Conservation (phyloP, 345 rosid genomes). For the Linum tenue region DNA sequence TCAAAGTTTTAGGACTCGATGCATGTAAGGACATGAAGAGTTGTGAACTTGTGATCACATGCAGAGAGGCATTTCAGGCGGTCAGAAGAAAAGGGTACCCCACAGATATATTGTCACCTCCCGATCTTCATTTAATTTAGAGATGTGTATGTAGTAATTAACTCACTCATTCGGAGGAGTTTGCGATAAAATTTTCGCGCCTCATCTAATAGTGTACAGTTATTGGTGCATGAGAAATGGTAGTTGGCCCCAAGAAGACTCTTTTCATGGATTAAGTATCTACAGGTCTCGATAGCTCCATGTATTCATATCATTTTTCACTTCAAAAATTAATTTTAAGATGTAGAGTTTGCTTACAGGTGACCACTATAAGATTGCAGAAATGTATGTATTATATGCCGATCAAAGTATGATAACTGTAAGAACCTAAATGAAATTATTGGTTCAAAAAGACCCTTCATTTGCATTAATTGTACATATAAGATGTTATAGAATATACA, state of each 20-base stretch:
- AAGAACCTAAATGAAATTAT: too few species aligned
- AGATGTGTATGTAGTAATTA: too few species aligned
- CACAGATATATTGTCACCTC: slow-evolving; percentile 40
- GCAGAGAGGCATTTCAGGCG: slow-evolving; percentile 95
- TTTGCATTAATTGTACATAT: too few species aligned
- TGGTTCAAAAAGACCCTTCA: too few species aligned
- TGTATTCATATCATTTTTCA: slow-evolving; percentile 7
- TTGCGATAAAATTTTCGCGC: background rate
- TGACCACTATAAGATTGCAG: too few species aligned
- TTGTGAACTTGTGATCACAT: slow-evolving; percentile 57
- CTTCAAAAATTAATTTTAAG: too few species aligned
- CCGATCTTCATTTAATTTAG: background rate
- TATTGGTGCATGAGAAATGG: slow-evolving; percentile 71
- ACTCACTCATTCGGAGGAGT: background rate
- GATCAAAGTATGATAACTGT: too few species aligned
- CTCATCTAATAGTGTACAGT: background rate
- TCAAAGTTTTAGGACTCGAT: slow-evolving; percentile 87
- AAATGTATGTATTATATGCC: too few species aligned
- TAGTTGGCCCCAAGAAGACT: slow-evolving; percentile 91
- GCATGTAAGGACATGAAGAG: slow-evolving; percentile 77
- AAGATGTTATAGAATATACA: too few species aligned
- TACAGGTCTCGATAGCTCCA: slow-evolving; percentile 91
- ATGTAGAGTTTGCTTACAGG: too few species aligned
- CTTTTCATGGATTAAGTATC: slow-evolving; percentile 97
- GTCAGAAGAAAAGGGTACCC: slow-evolving; percentile 87